Conservation (phyloP, 176 grass and related monocot genomes). For the Ensete ventricosum region DNA sequence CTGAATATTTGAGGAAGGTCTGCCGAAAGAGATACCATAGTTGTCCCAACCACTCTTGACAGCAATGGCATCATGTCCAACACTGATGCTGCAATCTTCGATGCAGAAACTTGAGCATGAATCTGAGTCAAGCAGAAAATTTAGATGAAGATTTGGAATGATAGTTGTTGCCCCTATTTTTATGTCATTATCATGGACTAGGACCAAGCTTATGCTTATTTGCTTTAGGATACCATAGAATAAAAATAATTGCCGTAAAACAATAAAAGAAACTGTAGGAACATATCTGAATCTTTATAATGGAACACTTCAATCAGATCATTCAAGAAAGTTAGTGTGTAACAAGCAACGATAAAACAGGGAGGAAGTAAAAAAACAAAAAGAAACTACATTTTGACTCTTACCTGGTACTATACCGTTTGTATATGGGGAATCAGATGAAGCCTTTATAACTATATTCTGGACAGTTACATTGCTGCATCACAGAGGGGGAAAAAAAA, state of each 20-base stretch:
- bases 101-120: slow-evolving; percentile 79
- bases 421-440: slow-evolving; percentile 52
- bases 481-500: slow-evolving; percentile 8
- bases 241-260: not conserved
- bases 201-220: not conserved
- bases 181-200: not conserved
- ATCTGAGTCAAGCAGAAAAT: slow-evolving; percentile 39
- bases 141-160: too few relatives aligned
- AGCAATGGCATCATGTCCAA: slow-evolving; percentile 68
- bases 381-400: not conserved
- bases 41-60: slow-evolving; percentile 91
- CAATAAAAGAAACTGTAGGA: not conserved
- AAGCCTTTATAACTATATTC: slow-evolving; percentile 56
- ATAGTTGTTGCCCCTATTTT: not conserved
- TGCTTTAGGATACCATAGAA: not conserved
- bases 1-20: slow-evolving; percentile 40
- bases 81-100: slow-evolving; percentile 55
- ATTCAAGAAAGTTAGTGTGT: too few relatives aligned
- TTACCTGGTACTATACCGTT: slow-evolving; percentile 86
- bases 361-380: not conserved
- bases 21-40: slow-evolving; percentile 73
- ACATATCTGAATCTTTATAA: too few relatives aligned
- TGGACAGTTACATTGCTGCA: slow-evolving; percentile 64
- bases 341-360: too few relatives aligned
- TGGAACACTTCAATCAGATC: too few relatives aligned